These are phyloP conservation scores for Saccharomycopsis capsularis DNA, from an alignment of 805 yeast species.

Conservation along the genomic window DNA sequence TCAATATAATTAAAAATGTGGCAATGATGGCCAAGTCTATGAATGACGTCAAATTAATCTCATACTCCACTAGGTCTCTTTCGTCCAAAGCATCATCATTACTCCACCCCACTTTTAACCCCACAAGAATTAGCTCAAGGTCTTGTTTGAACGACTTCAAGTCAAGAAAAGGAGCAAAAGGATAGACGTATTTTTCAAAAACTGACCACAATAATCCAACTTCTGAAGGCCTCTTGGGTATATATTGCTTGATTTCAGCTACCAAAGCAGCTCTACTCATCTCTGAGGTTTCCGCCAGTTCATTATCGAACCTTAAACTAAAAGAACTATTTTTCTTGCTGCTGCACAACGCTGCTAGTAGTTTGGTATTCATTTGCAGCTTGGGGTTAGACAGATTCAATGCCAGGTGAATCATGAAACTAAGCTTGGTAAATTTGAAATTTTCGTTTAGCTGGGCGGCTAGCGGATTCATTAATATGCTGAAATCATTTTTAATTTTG, in stretches of 20 bases:
- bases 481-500: neutral
- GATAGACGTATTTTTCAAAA: constrained; percentile 14
- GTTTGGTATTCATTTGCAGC: neutral
- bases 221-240: constrained; percentile 2
- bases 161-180: constrained; percentile 14
- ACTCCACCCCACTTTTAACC: constrained; percentile 5
- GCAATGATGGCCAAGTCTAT: constrained; percentile 12
- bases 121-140: constrained; percentile 12
- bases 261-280: neutral
- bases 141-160: constrained; percentile 9
- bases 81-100: neutral
- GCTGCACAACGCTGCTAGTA: neutral
- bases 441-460: constrained; percentile 11
- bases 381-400: neutral
- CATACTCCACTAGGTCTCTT: neutral
- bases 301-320: neutral
- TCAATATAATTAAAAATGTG: constrained; percentile 9
- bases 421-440: constrained; percentile 9
- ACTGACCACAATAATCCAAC: constrained; percentile 7
- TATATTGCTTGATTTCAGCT: neutral
- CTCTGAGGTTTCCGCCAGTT: neutral
- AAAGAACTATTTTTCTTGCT: neutral
- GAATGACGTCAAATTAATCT: constrained; percentile 1
- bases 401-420: neutral
- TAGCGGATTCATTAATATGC: neutral